Percentiles rank a stretch among this genome's conserved stretches.
phyloP scores from a whole-genome alignment of 2,329 filamentous ascomycete species.

The Colletotrichum camelliae region DNA sequence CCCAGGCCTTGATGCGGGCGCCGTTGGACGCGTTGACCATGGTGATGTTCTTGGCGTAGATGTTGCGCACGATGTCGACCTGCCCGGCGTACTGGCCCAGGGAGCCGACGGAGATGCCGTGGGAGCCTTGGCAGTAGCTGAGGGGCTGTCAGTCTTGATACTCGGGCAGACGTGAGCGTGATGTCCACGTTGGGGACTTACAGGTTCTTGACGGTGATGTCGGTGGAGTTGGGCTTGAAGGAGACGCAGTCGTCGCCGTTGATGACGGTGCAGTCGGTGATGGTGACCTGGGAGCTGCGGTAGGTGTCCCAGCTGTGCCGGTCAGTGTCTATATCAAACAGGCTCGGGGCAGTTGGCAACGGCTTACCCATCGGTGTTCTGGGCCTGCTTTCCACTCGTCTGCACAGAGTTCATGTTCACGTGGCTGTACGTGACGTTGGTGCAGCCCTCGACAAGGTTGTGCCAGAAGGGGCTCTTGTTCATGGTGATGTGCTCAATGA shows the following conservation, averaged over 20 bases:
- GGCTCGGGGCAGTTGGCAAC: fast-evolving
- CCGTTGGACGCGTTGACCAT: conserved; percentile 68
- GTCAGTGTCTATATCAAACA: conserved; percentile 41
- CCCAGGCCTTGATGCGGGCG: conserved; percentile 78
- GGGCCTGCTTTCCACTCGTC: conserved; percentile 48
- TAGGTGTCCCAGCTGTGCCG: conserved; percentile 72
- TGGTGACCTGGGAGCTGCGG: conserved; percentile 64
- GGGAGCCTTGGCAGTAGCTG: conserved; percentile 73
- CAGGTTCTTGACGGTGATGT: conserved; percentile 73
- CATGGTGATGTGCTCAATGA: conserved; percentile 68
- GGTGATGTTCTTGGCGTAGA: conserved; percentile 66
- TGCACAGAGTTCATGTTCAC: conserved; percentile 48
- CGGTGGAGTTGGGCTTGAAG: conserved; percentile 76
- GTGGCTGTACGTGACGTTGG: background rate
- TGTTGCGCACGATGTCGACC: conserved; percentile 71
- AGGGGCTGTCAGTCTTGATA: conserved; percentile 47
- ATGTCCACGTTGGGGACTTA: conserved; percentile 31
- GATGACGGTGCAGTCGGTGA: conserved; percentile 67
- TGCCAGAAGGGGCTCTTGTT: conserved; percentile 1
- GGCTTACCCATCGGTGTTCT: background rate
- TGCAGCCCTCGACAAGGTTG: background rate
- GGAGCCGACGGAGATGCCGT: conserved; percentile 76
- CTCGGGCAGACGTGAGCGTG: conserved; percentile 78
- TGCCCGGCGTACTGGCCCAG: conserved; percentile 70
- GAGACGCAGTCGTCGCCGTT: conserved; percentile 76